Evolutionary conservation across 2,329 filamentous ascomycete genomes (phyloP), one percentile per base, ranked within the genome.

Genomic region (Microdochium bolleyi): DNA sequence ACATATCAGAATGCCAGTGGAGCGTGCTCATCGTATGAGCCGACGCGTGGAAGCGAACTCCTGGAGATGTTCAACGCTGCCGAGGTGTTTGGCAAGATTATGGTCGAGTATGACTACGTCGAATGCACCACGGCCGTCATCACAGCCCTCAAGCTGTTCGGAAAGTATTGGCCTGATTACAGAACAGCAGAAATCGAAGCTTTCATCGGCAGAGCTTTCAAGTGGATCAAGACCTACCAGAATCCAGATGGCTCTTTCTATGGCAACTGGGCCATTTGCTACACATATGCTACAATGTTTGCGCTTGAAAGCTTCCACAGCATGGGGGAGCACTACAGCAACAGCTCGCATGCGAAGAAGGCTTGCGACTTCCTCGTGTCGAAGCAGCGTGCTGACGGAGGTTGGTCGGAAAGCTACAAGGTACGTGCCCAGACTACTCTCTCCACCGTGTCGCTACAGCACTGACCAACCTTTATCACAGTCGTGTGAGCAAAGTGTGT

Each of bases 61-160:
- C 68, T 97, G 59, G 94, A 99, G 68, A 78, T 85, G 67, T 80
- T 99, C 46, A 99, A 99, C 63, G 92, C 92, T 0, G 94, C 94
- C 1, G 94, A 99, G 67, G 92, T 99, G 0, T 99, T 99, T 68
- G 92, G 90, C 14, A 82, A 85, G 21, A 99, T 99, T 72, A 99
- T 99, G 94, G 87, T 99, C 52, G 92, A 97, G 65, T 99, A 99
- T 67, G 90, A 96, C 67, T 97, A 99, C 64, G 91, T 92, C 0
- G 94, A 99, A 69, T 99, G 94, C 74, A 99, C 94, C 0, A 97
- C 94, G 2, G 92, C 94, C 1, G 90, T 91, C 27, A 88, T 99
- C 3, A 96, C 89, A 1, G 91, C 89, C 0, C 76, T 99, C 21
- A 87, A 86, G 3, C 76, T 92, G 2, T 97, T 97, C 74, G 81